Evolutionary conservation across 2,329 filamentous ascomycete species (phyloP).

Genomic region (Colletotrichum eleusines): DNA sequence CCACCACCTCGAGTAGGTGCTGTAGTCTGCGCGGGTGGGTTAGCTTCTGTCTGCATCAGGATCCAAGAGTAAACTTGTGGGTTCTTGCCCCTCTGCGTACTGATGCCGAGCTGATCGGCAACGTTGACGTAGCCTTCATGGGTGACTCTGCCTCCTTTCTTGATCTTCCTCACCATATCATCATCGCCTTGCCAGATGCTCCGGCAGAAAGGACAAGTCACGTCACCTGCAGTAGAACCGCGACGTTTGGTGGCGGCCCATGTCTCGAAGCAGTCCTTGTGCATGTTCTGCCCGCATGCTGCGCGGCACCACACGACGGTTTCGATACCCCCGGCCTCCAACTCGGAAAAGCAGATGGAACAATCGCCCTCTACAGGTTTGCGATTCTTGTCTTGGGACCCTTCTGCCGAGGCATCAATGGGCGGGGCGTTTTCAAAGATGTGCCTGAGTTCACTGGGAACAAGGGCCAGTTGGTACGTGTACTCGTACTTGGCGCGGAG

Average conservation of each 20-base stretch:
- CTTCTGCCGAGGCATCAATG: slow-evolving; percentile 53
- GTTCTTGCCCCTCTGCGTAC: not conserved
- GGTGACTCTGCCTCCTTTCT: slow-evolving; percentile 54
- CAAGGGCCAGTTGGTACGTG: slow-evolving; percentile 72
- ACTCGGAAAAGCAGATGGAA: slow-evolving; percentile 67
- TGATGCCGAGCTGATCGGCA: slow-evolving; percentile 48
- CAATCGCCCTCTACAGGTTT: slow-evolving; percentile 67
- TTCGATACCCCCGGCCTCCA: slow-evolving; percentile 53
- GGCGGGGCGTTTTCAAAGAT: slow-evolving; percentile 68
- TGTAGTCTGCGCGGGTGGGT: not conserved
- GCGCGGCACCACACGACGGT: slow-evolving; percentile 64
- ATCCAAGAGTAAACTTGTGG: not conserved
- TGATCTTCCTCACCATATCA: slow-evolving; percentile 57
- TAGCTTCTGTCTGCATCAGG: not conserved
- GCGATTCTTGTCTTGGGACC: slow-evolving; percentile 56
- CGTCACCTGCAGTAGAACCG: slow-evolving; percentile 47
- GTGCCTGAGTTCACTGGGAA: slow-evolving; percentile 68
- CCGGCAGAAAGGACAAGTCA: slow-evolving; percentile 73
- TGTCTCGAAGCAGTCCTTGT: slow-evolving; percentile 65
- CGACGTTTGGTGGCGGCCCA: slow-evolving; percentile 64
- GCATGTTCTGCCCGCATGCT: slow-evolving; percentile 67
- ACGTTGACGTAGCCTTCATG: slow-evolving; percentile 73
- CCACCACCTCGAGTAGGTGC: not conserved
- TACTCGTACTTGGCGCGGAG: slow-evolving; percentile 67
- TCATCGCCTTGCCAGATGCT: slow-evolving; percentile 66